Percentiles rank a stretch among this genome's conserved stretches.
These are phyloP conservation scores for Acidomyces sp. DNA, from an alignment of 495 filamentous ascomycete genomes.

Conservation along the genomic window DNA sequence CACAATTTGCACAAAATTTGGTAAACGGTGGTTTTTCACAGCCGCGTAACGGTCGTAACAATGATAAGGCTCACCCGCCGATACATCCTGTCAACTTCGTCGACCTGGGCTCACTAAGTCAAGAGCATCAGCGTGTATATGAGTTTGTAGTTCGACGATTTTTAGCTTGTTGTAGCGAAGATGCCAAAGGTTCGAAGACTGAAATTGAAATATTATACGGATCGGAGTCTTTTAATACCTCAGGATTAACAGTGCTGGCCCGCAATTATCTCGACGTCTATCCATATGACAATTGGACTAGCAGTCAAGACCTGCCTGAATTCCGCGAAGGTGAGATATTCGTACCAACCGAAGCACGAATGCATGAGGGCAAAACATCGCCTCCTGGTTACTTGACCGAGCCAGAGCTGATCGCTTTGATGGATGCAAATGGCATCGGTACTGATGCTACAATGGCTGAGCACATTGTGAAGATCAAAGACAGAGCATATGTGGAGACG, in stretches of 20 bases:
- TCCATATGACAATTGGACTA: constrained; percentile 89
- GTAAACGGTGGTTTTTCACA: constrained; percentile 60
- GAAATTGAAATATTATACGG: constrained; percentile 80
- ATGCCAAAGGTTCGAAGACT: constrained; percentile 72
- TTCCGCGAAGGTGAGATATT: constrained; percentile 70
- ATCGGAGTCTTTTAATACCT: constrained; percentile 64
- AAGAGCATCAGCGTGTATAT: constrained; percentile 65
- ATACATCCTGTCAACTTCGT: constrained; percentile 88
- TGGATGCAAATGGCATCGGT: constrained; percentile 97
- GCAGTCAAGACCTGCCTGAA: constrained; percentile 64
- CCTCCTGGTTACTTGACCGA: constrained; percentile 83
- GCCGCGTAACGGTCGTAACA: constrained; percentile 70
- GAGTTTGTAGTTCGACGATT: constrained; percentile 92
- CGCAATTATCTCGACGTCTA: constrained; percentile 94
- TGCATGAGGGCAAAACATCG: constrained; percentile 74
- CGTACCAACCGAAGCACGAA: constrained; percentile 75
- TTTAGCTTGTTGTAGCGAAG: constrained; percentile 89
- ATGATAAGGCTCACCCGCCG: constrained; percentile 93
- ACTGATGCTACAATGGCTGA: constrained; percentile 99
- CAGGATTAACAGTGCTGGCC: constrained; percentile 73
- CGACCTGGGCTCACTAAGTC: constrained; percentile 42
- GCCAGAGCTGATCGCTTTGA: constrained; percentile 89
- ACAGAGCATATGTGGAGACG: constrained; percentile 66
- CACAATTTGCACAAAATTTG: constrained; percentile 60
- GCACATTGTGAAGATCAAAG: constrained; percentile 90